These are phyloP conservation scores for Haplographium delicatum DNA, from an alignment of 495 filamentous ascomycete genomes.

Conservation along the genomic window DNA sequence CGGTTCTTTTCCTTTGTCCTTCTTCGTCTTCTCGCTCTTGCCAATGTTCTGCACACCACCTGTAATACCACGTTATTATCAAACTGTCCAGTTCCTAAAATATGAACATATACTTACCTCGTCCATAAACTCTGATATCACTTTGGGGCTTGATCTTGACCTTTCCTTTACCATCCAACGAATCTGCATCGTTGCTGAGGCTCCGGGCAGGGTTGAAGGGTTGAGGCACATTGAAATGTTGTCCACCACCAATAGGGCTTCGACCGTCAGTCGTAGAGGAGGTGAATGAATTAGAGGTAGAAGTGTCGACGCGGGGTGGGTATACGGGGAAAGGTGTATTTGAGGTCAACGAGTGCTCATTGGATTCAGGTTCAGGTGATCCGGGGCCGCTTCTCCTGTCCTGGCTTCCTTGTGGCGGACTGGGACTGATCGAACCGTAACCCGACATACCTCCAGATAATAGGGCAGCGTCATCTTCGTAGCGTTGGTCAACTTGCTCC, in stretches of 20 bases:
- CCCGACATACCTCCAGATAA: neutral
- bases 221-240: constrained; percentile 2
- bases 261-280: neutral
- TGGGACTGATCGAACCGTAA: neutral
- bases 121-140: constrained; percentile 35
- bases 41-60: constrained; percentile 52
- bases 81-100: neutral
- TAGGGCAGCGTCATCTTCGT: neutral
- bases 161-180: constrained; percentile 37
- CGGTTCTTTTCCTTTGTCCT: constrained; percentile 43
- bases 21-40: constrained; percentile 27
- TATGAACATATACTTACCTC: constrained; percentile 31
- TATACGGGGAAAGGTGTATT: neutral
- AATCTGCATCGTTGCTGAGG: constrained; percentile 33
- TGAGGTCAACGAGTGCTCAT: constrained; percentile 1
- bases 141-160: constrained; percentile 31
- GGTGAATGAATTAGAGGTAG: neutral
- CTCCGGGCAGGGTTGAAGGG: constrained; percentile 5
- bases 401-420: neutral
- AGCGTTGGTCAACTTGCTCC: constrained; percentile 11
- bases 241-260: constrained; percentile 1
- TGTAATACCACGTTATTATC: constrained; percentile 32
- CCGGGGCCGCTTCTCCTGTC: constrained; percentile 8
- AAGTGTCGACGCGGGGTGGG: constrained; percentile 5
- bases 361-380: constrained; percentile 15